Percentiles rank a stretch among this genome's conserved stretches.
Conservation (phyloP, 495 filamentous ascomycete genomes). For the Pyrenopolyporus hunteri region DNA sequence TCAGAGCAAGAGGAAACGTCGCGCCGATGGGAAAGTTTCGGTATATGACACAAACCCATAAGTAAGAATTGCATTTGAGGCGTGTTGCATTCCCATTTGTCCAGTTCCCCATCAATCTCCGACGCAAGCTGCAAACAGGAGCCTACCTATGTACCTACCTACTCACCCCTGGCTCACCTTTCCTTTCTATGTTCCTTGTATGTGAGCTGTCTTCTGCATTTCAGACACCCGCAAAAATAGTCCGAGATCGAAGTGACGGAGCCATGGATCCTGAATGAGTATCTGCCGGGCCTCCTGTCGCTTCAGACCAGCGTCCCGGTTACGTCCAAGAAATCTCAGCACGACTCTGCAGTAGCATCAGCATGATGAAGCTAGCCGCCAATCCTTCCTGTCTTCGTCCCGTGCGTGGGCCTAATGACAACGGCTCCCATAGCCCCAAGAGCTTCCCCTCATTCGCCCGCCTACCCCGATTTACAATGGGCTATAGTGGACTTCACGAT, state of each 20-base stretch:
- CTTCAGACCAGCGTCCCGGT: neutral
- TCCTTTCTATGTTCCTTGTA: no score
- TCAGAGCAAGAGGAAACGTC: slow-evolving; percentile 13
- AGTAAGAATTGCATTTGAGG: neutral
- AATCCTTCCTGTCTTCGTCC: slow-evolving; percentile 26
- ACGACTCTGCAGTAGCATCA: slow-evolving; percentile 2
- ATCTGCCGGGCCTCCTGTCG: slow-evolving; percentile 13
- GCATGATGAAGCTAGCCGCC: slow-evolving; percentile 19
- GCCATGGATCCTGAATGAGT: slow-evolving; percentile 8
- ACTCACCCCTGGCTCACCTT: neutral
- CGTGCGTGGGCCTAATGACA: slow-evolving; percentile 27
- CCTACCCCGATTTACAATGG: neutral
- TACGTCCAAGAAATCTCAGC: neutral
- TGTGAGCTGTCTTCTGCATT: slow-evolving; percentile 9
- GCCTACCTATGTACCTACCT: neutral
- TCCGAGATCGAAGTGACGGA: neutral
- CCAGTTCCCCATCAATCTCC: slow-evolving; percentile 16
- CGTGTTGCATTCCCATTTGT: slow-evolving; percentile 35
- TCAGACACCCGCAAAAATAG: slow-evolving; percentile 3
- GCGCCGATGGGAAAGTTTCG: slow-evolving; percentile 15
- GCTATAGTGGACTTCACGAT: slow-evolving; percentile 20
- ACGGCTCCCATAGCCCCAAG: neutral
- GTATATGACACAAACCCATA: neutral
- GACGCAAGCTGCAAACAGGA: neutral
- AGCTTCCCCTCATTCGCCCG: slow-evolving; percentile 27